phyloP scores from a whole-genome alignment of 2,329 filamentous ascomycete species.

The Ramichloridium luteum region DNA sequence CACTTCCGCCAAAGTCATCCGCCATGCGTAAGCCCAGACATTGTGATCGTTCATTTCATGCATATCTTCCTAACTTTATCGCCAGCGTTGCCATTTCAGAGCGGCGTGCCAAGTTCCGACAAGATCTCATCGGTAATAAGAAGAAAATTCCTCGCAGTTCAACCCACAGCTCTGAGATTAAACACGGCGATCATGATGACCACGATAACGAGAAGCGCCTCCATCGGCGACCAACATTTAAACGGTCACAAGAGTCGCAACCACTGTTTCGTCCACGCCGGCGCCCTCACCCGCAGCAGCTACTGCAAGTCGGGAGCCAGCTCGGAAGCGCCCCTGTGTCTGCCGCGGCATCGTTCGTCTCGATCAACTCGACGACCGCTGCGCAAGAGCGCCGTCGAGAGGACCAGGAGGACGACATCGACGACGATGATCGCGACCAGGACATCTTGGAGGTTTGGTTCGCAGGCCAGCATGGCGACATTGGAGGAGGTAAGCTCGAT shows the following conservation, averaged over 20 bases:
- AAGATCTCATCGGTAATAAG: conserved; percentile 49
- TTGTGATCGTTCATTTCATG: not conserved
- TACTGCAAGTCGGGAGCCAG: no score
- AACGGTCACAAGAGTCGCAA: conserved; percentile 6
- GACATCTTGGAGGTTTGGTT: conserved; percentile 77
- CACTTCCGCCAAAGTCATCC: conserved; percentile 46
- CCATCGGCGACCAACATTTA: conserved; percentile 4
- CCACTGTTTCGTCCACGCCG: conserved; percentile 7
- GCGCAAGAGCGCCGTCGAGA: conserved; percentile 8
- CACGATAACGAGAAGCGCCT: conserved; percentile 10
- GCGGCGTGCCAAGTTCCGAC: conserved; percentile 57
- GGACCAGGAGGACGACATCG: conserved; percentile 20
- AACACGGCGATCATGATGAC: conserved; percentile 7
- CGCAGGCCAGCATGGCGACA: conserved; percentile 44
- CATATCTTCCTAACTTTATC: not conserved
- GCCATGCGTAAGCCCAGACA: conserved; percentile 35
- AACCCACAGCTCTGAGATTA: no score
- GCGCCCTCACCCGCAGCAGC: no score
- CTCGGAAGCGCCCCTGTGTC: conserved; percentile 10
- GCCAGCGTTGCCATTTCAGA: conserved; percentile 55
- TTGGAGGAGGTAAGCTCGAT: conserved; percentile 9
- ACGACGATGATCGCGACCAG: conserved; percentile 35
- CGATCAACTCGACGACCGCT: conserved; percentile 10
- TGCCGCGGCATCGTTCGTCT: conserved; percentile 20
- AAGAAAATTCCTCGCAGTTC: conserved; percentile 3